These are phyloP conservation scores for Aureococcus anophagefferens DNA, from an alignment of 108 stramenopile species.

Conservation along the genomic window DNA sequence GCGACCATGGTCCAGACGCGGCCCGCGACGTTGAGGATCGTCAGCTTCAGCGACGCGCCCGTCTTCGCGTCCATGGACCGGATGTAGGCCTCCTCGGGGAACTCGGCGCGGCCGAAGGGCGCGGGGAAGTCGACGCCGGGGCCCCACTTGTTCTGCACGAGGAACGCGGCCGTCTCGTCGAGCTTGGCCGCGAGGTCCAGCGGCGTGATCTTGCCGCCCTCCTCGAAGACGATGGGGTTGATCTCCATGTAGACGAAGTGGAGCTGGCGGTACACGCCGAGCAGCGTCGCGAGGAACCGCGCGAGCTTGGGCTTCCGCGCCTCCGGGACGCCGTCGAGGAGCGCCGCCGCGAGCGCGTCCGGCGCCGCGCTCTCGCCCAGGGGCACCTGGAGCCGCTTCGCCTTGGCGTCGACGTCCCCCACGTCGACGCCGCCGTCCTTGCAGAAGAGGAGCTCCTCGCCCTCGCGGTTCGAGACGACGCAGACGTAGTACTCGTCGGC, in stretches of 20 bases:
- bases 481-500: conserved; percentile 80
- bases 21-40: conserved; percentile 69
- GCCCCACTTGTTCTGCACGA: conserved; percentile 64
- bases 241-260: conserved; percentile 82
- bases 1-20: conserved; percentile 89
- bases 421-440: conserved; percentile 81
- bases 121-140: conserved; percentile 62
- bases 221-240: conserved; percentile 71
- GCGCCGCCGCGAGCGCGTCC: conserved; percentile 14
- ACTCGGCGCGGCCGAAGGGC: conserved; percentile 67
- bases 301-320: conserved; percentile 40
- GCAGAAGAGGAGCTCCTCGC: conserved; percentile 70
- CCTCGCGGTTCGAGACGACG: conserved; percentile 61
- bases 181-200: conserved; percentile 78
- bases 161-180: conserved; percentile 75
- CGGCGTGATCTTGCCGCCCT: conserved; percentile 33
- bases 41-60: conserved; percentile 78
- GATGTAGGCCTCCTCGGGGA: conserved; percentile 76
- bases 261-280: conserved; percentile 61
- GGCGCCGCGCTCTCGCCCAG: conserved; percentile 33
- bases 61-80: conserved; percentile 70
- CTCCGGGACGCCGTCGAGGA: conserved; percentile 52
- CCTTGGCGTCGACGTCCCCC: conserved; percentile 80
- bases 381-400: conserved; percentile 42
- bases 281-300: conserved; percentile 54